Evolutionary conservation across 208 protist species (phyloP).

Genomic region (Trypanosoma rangeli): DNA sequence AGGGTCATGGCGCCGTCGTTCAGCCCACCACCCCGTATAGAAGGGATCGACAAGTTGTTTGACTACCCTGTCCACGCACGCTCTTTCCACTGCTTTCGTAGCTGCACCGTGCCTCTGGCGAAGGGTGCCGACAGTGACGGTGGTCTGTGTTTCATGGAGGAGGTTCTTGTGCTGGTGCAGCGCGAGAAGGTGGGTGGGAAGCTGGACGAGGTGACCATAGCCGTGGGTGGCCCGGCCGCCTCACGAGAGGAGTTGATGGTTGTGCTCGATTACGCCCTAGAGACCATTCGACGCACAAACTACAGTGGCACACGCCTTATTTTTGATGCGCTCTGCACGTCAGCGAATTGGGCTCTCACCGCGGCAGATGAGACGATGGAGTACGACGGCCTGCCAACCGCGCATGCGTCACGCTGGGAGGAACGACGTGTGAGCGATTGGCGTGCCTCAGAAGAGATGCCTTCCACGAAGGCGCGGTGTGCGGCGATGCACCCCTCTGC

Average conservation of each 20-base stretch:
- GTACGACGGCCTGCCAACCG: conserved; percentile 25
- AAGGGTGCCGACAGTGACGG: background rate
- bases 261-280: conserved; percentile 38
- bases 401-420: background rate
- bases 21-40: conserved; percentile 35
- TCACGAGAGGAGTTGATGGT: conserved; percentile 16
- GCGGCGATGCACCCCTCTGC: background rate
- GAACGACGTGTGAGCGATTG: conserved; percentile 12
- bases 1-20: conserved; percentile 65
- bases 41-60: conserved; percentile 58
- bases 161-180: conserved; percentile 45
- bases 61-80: conserved; percentile 28
- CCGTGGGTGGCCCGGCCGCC: conserved; percentile 29
- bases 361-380: conserved; percentile 27
- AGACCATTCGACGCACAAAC: conserved; percentile 36
- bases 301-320: conserved; percentile 33
- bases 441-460: conserved; percentile 2
- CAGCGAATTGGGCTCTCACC: background rate
- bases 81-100: conserved; percentile 36
- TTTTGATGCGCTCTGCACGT: conserved; percentile 28
- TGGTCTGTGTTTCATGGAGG: conserved; percentile 10
- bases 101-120: background rate
- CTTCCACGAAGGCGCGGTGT: background rate
- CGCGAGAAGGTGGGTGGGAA: conserved; percentile 49
- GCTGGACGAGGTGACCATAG: conserved; percentile 55